phyloP scores from a whole-genome alignment of 2,329 filamentous ascomycete species.

The Colletotrichum coccodes region DNA sequence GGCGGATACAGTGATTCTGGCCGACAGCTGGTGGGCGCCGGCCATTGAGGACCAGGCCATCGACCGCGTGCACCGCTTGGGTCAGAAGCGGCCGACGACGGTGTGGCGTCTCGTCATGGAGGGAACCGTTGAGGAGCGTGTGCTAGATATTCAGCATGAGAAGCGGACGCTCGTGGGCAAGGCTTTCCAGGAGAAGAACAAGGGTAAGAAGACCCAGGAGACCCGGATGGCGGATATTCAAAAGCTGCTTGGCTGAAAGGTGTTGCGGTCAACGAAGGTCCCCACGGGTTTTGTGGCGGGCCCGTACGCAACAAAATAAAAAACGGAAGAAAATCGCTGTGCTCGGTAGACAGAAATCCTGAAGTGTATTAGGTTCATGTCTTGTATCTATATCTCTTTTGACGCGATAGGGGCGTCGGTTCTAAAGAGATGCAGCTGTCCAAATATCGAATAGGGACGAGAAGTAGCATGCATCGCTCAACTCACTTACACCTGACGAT shows the following conservation, averaged over 20 bases:
- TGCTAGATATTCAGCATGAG: conserved; percentile 80
- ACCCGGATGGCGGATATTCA: conserved; percentile 66
- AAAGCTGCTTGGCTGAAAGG: conserved; percentile 53
- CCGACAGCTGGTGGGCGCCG: conserved; percentile 90
- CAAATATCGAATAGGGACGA: background rate
- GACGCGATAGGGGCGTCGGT: background rate
- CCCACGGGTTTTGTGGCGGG: background rate
- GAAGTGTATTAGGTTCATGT: no score
- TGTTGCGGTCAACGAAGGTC: background rate
- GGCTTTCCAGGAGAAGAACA: conserved; percentile 80
- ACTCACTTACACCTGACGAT: background rate
- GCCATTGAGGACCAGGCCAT: conserved; percentile 93
- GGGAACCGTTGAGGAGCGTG: conserved; percentile 81
- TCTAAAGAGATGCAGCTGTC: background rate
- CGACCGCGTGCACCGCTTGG: conserved; percentile 86
- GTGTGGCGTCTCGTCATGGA: conserved; percentile 88
- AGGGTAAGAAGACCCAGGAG: conserved; percentile 64
- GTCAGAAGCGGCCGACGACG: conserved; percentile 81
- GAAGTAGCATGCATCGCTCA: background rate
- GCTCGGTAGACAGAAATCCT: background rate
- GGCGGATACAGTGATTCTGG: conserved; percentile 85
- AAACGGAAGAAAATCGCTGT: no score
- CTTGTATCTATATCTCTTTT: background rate
- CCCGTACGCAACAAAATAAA: background rate
- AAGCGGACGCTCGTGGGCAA: conserved; percentile 82